A percentile compares a stretch with the other conserved stretches of the same genome.
phyloP scores from a whole-genome alignment of 2,329 filamentous ascomycete species.

The Sporothrix brasiliensis region DNA sequence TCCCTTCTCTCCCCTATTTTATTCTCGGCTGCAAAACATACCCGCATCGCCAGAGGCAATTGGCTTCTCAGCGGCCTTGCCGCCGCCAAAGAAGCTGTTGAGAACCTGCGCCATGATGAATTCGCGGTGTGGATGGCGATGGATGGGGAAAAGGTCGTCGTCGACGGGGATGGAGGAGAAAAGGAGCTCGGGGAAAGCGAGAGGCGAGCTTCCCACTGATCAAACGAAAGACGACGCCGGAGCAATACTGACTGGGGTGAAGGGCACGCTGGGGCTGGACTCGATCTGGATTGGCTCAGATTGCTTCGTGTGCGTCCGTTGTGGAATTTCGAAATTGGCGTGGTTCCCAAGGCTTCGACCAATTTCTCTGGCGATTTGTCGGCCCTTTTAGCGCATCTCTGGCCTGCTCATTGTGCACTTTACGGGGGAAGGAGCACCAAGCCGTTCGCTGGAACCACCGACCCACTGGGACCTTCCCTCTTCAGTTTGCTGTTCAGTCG shows the following conservation, averaged over 20 bases:
- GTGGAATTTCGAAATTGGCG: slow-evolving; percentile 25
- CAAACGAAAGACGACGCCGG: not conserved
- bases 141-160: slow-evolving; percentile 2
- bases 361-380: slow-evolving; percentile 23
- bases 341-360: slow-evolving; percentile 25
- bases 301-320: slow-evolving; percentile 5
- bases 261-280: slow-evolving; percentile 3
- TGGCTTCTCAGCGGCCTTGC: slow-evolving; percentile 60
- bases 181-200: slow-evolving; percentile 19
- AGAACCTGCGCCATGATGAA: slow-evolving; percentile 59
- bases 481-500: not conserved
- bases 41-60: slow-evolving; percentile 62
- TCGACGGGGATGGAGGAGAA: slow-evolving; percentile 20
- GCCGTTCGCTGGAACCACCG: not conserved
- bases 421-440: not conserved
- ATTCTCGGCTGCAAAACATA: slow-evolving; percentile 46
- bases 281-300: slow-evolving; percentile 9
- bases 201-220: not conserved
- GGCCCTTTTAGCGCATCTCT: slow-evolving; percentile 18
- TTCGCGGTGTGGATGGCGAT: slow-evolving; percentile 31
- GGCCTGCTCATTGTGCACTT: not conserved
- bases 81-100: slow-evolving; percentile 70
- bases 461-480: slow-evolving; percentile 11
- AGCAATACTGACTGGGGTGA: not conserved
- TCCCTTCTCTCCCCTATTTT: not conserved